Conservation (phyloP, 2,329 filamentous ascomycete species). For the Alternaria tenuissima region DNA sequence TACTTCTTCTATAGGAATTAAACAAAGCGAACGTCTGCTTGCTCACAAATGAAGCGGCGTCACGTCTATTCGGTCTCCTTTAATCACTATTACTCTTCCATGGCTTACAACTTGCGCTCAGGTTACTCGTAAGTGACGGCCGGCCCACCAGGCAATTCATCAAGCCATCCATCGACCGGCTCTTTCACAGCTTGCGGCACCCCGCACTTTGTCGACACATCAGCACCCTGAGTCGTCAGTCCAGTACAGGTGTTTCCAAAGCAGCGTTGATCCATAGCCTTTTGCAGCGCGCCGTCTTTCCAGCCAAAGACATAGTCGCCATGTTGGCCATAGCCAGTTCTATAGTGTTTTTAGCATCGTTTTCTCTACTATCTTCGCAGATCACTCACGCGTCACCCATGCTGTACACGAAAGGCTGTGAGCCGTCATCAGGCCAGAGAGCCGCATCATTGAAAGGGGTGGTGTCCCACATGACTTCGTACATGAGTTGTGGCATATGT, state of each 20-base stretch:
- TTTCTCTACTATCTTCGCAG: too few relatives aligned
- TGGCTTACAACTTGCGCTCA: neutral
- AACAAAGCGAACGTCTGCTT: neutral
- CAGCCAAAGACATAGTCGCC: constrained; percentile 52
- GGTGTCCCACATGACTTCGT: constrained; percentile 58
- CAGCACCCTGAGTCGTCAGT: constrained; percentile 31
- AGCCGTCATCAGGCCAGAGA: constrained; percentile 34
- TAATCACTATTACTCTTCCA: neutral
- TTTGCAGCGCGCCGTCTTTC: constrained; percentile 60
- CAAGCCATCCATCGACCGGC: constrained; percentile 30
- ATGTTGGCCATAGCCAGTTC: constrained; percentile 37
- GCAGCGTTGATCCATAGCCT: constrained; percentile 45
- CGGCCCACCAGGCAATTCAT: constrained; percentile 27
- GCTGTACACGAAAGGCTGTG: constrained; percentile 40
- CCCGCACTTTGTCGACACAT: constrained; percentile 25
- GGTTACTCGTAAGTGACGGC: constrained; percentile 18
- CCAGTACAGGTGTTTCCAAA: constrained; percentile 48
- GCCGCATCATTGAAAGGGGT: constrained; percentile 35
- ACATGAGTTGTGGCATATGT: constrained; percentile 57
- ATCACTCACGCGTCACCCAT: constrained; percentile 49
- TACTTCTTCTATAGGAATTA: neutral
- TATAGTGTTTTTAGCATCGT: constrained; percentile 7
- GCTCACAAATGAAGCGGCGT: neutral
- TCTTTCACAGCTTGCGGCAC: constrained; percentile 33
- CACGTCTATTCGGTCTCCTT: neutral